Evolutionary conservation across 202 grass and related monocot genomes (phyloP).

Genomic region (Cymbopogon flexuosus): DNA sequence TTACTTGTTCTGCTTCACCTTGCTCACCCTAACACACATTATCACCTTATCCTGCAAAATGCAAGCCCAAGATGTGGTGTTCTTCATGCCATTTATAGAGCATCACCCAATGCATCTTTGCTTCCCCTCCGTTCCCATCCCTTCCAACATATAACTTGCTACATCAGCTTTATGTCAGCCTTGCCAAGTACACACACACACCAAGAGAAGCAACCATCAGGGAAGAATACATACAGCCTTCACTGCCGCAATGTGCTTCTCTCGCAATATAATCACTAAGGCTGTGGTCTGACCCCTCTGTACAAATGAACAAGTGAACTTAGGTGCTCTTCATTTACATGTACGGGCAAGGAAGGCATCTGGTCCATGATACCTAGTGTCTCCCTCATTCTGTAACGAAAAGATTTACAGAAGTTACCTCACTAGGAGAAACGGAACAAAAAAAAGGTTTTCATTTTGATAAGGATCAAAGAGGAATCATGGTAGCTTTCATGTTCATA

Average conservation of each 20-base stretch:
- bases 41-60: not conserved
- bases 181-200: not conserved
- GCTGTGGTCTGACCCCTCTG: slow-evolving; percentile 45
- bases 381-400: slow-evolving; percentile 47
- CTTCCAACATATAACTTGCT: not conserved
- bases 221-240: not conserved
- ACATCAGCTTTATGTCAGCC: not conserved
- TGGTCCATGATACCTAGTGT: slow-evolving; percentile 48
- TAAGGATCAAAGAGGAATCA: not conserved
- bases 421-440: not conserved
- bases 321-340: slow-evolving; percentile 47
- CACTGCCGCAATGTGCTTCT: not conserved
- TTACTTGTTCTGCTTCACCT: not conserved
- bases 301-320: slow-evolving; percentile 51
- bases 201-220: not conserved
- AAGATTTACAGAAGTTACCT: slow-evolving; percentile 7
- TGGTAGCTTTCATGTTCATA: not conserved
- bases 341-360: slow-evolving; percentile 55
- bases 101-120: not conserved
- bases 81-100: not conserved
- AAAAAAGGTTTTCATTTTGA: not conserved
- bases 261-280: not conserved
- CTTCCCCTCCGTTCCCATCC: not conserved
- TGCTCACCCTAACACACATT: not conserved
- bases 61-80: not conserved